Evolutionary conservation across 2,329 filamentous ascomycete species (phyloP).

Genomic region (Alternaria ethzedia): DNA sequence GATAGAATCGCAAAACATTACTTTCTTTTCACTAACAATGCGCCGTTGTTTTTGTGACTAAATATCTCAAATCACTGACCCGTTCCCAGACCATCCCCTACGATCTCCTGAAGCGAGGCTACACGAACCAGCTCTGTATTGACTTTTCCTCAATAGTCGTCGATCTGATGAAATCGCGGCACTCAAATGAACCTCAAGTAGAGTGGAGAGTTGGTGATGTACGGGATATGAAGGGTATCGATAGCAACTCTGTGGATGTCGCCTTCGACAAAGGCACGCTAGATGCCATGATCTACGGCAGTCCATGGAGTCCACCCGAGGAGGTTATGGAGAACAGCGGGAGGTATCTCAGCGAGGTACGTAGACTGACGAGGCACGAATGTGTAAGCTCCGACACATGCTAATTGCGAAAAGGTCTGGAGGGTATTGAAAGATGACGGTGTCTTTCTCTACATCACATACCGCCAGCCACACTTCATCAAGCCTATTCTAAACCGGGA

Average conservation of each 20-base stretch:
- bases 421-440: constrained; percentile 58
- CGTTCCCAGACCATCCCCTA: constrained; percentile 57
- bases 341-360: constrained; percentile 59
- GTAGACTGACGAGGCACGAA: not conserved
- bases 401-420: constrained; percentile 45
- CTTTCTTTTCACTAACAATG: accelerated
- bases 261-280: constrained; percentile 65
- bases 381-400: not conserved
- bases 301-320: constrained; percentile 59
- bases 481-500: constrained; percentile 33
- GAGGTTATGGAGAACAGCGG: constrained; percentile 58
- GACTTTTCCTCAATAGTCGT: constrained; percentile 65
- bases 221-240: constrained; percentile 55
- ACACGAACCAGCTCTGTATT: constrained; percentile 60
- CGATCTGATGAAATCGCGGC: constrained; percentile 57
- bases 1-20: no score
- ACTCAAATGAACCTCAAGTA: constrained; percentile 51
- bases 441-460: constrained; percentile 57
- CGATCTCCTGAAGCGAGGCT: constrained; percentile 57
- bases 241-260: constrained; percentile 56
- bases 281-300: constrained; percentile 63
- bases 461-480: constrained; percentile 41
- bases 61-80: not conserved
- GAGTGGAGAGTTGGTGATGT: constrained; percentile 61
- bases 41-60: not conserved